Base-by-base conservation (phyloP, 192 early-diverging fungal species). In the Funneliformis mosseae region DNA sequence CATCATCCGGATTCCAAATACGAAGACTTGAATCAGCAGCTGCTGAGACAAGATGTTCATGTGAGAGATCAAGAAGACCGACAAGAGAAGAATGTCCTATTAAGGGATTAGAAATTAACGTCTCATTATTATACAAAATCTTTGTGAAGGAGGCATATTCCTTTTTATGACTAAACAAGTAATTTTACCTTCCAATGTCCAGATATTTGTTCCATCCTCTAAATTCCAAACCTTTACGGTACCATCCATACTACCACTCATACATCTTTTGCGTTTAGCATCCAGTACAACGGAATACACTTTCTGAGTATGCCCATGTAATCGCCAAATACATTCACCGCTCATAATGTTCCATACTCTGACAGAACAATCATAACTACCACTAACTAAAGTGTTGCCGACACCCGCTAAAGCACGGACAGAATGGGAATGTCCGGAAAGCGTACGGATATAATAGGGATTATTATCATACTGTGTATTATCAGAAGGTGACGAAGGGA, bases 201-300 rank as follows among this genome's bases (percentile, higher is more conserved):
- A 91, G 46, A 97, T 81, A 59, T 89, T 90, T 0, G 85, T 84
- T n/a, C 98, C 97, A 5, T 96, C 93, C 33, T 89, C 88, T 39
- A 96, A 91, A 83, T 93, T 93, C 98, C 98, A 99, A 27, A 99
- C 94, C 46, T 92, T 90, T 55, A 99, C 96, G 48, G 90, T 92
- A 0, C 95, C 90, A 85, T 99, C 98, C 94, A 99, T 94, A 79
- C 93, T 95, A 25, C 98, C 98, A 76, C 93, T 95, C 80, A 97
- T 96, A 66, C 95, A 95, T 61, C 93, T 88, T 62, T 93, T 88
- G 55, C 93, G 87, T 81, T 96, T 94, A 27, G 92, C 88, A 78
- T 92, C 93, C 78, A 99, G 89, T 10, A 96, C 97, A 38, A 99
- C 93, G 8, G 94, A 95, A 83, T 99, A 99, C 11, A 99, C 98